Percentiles rank a stretch among this genome's conserved stretches.
These are phyloP conservation scores for Cucumis cinereus DNA, from an alignment of 306 rosid species.

Conservation along the genomic window DNA sequence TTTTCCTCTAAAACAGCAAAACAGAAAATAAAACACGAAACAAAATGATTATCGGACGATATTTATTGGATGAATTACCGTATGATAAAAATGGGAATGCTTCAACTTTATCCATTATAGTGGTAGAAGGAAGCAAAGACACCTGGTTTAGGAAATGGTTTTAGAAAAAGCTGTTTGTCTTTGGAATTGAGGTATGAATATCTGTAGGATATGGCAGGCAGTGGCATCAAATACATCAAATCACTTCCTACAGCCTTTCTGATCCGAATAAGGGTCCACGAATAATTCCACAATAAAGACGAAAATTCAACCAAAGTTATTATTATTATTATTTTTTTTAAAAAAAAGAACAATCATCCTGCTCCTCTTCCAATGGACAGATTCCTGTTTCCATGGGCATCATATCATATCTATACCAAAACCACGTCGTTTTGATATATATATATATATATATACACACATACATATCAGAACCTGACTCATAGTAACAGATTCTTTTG, in stretches of 20 bases:
- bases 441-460: too few relatives aligned
- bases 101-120: not conserved
- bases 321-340: too few relatives aligned
- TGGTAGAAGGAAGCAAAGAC: not conserved
- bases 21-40: too few relatives aligned
- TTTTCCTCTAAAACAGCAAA: too few relatives aligned
- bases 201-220: not conserved
- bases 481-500: not conserved
- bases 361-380: constrained; percentile 7
- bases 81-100: too few relatives aligned
- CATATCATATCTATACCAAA: not conserved
- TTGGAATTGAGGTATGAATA: not conserved
- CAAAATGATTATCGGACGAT: too few relatives aligned
- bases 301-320: not conserved
- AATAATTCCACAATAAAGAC: not conserved
- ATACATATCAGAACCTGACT: not conserved
- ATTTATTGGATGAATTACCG: too few relatives aligned
- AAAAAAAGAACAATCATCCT: constrained; percentile 1
- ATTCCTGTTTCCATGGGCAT: not conserved
- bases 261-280: constrained; percentile 10
- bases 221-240: constrained; percentile 7
- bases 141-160: not conserved
- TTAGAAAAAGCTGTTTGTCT: not conserved
- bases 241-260: not conserved
- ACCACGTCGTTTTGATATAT: constrained; percentile 1